Conservation (phyloP, 495 filamentous ascomycete genomes). For the Xylaria longipes region DNA sequence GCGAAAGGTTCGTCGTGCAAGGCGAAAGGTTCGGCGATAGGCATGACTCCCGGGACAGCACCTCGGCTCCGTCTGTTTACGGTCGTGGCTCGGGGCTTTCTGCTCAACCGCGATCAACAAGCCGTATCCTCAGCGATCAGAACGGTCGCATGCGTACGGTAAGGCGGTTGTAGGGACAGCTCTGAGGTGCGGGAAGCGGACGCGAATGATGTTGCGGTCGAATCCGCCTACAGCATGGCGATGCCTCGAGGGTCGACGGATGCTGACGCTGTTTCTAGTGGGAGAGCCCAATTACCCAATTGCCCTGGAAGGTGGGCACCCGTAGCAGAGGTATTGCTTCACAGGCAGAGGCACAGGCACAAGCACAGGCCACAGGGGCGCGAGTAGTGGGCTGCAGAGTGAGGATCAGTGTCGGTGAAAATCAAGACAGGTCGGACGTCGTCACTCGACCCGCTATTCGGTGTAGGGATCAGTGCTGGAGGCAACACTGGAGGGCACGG, state of each 20-base stretch:
- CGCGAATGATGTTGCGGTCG: not conserved
- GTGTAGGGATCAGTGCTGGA: slow-evolving; percentile 15
- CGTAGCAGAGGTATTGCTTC: not conserved
- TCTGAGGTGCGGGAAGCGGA: not conserved
- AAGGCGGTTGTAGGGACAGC: not conserved
- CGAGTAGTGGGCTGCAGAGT: not conserved
- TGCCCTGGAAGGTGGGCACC: not conserved
- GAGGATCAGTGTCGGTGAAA: slow-evolving; percentile 12
- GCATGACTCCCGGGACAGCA: slow-evolving; percentile 25
- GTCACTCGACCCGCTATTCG: slow-evolving; percentile 6
- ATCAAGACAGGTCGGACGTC: slow-evolving; percentile 7
- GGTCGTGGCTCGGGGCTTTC: not conserved
- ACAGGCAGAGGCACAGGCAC: no score
- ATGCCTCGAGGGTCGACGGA: slow-evolving; percentile 29
- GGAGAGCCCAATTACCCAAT: not conserved
- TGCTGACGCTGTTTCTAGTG: not conserved
- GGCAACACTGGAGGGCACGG: not conserved
- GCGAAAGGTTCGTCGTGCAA: slow-evolving; percentile 29
- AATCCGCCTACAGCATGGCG: slow-evolving; percentile 31
- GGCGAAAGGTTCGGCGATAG: slow-evolving; percentile 28
- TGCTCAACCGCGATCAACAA: not conserved
- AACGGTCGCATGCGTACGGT: slow-evolving; percentile 1
- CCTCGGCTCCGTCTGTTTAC: not conserved
- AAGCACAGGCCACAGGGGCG: not conserved
- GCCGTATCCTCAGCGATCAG: not conserved